phyloP scores from a whole-genome alignment of 2,329 filamentous ascomycete genomes.

The Volutella citrinella region DNA sequence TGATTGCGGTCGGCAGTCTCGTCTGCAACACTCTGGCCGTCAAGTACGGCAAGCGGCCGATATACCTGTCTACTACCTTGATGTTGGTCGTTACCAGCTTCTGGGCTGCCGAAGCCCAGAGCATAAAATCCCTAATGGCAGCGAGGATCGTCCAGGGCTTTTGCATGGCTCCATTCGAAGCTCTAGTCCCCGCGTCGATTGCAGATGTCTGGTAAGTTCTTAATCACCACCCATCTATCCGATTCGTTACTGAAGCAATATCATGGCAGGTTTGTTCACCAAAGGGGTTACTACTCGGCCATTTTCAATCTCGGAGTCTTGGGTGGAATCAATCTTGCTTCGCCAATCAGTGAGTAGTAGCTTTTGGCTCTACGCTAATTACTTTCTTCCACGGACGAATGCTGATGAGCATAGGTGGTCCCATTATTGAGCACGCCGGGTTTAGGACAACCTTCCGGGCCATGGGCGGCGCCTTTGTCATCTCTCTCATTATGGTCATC shows the following conservation, averaged over 20 bases:
- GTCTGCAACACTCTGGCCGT: conserved; percentile 34
- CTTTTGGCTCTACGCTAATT: no score
- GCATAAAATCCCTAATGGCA: conserved; percentile 27
- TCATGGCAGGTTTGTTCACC: conserved; percentile 32
- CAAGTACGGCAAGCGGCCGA: conserved; percentile 35
- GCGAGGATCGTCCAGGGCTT: conserved; percentile 32
- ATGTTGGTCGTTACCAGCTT: conserved; percentile 32
- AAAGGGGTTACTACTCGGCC: conserved; percentile 36
- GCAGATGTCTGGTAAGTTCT: conserved; percentile 34
- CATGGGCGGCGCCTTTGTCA: conserved; percentile 39
- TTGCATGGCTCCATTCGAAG: conserved; percentile 38
- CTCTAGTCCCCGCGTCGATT: conserved; percentile 37
- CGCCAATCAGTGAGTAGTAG: conserved; percentile 21
- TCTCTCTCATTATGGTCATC: conserved; percentile 35
- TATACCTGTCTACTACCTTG: conserved; percentile 32
- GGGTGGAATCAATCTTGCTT: conserved; percentile 39
- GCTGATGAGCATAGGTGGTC: conserved; percentile 32
- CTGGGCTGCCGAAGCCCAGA: conserved; percentile 31
- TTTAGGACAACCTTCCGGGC: conserved; percentile 32
- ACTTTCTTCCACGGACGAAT: not conserved
- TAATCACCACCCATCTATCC: not conserved
- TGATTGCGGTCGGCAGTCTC: conserved; percentile 33
- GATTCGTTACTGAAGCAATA: no score
- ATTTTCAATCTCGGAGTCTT: conserved; percentile 40
- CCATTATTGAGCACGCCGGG: conserved; percentile 35